Conservation (phyloP, 1,284 basidiomycete genomes). For the Ceratorhiza oryzae-sativae region DNA sequence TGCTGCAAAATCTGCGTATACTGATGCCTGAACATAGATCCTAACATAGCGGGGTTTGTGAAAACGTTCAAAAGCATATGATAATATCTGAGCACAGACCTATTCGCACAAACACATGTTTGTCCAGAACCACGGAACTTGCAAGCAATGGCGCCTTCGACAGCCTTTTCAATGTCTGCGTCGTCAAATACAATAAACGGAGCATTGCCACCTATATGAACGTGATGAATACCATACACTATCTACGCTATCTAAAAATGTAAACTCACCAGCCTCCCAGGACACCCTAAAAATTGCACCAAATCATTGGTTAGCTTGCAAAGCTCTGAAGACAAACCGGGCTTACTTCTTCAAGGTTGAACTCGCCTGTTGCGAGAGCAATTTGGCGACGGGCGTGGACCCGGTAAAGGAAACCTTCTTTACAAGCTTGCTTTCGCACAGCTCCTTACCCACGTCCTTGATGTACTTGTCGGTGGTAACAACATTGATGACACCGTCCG, state of each 20-base stretch:
- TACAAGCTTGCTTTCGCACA: conserved; percentile 73
- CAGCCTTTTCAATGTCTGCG: conserved; percentile 91
- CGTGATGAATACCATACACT: not conserved
- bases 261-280: conserved; percentile 69
- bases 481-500: conserved; percentile 94
- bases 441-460: conserved; percentile 73
- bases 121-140: conserved; percentile 96
- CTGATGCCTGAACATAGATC: conserved; percentile 83
- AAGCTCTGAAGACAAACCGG: conserved; percentile 42
- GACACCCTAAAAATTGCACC: conserved; percentile 64
- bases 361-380: conserved; percentile 83
- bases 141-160: conserved; percentile 86
- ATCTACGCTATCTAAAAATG: not conserved
- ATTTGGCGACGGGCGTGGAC: conserved; percentile 89
- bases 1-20: conserved; percentile 87
- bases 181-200: conserved; percentile 98
- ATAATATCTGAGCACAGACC: conserved; percentile 42
- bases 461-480: conserved; percentile 88
- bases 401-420: conserved; percentile 96
- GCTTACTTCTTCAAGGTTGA: conserved; percentile 89
- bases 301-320: not conserved
- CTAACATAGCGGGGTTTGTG: conserved; percentile 73
- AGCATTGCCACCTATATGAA: conserved; percentile 72
- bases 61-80: not conserved
- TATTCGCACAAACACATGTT: conserved; percentile 59